Conservation (phyloP, 306 rosid genomes). For the Herpetospermum pedunculosum region DNA sequence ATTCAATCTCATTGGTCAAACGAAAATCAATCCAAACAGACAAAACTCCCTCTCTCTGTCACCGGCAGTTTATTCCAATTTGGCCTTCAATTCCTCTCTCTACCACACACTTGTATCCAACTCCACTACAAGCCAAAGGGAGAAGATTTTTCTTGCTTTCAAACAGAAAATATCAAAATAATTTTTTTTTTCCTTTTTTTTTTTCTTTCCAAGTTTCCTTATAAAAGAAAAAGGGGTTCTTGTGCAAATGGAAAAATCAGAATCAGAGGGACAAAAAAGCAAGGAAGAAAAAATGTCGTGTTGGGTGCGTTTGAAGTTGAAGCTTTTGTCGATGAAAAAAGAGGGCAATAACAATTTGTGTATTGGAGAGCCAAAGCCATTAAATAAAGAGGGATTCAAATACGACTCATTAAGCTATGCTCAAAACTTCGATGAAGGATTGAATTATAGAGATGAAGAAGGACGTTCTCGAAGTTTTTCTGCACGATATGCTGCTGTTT, state of each 20-base stretch:
- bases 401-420: constrained; percentile 72
- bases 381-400: constrained; percentile 23
- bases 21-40: not conserved
- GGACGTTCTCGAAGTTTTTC: constrained; percentile 6
- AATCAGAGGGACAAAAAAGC: constrained; percentile 20
- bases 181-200: not conserved
- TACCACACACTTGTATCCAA: not conserved
- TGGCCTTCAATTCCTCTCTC: not conserved
- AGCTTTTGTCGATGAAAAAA: constrained; percentile 41
- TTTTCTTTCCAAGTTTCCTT: too few relatives aligned
- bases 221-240: constrained; percentile 3
- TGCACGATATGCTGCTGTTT: constrained; percentile 45
- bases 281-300: constrained; percentile 34
- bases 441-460: constrained; percentile 24
- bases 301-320: constrained; percentile 47
- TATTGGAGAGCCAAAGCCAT: not conserved
- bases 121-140: not conserved
- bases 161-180: not conserved
- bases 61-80: not conserved
- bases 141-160: not conserved
- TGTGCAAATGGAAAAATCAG: constrained; percentile 32
- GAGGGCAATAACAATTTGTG: not conserved
- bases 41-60: not conserved
- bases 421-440: constrained; percentile 66
- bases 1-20: not conserved